Conservation (phyloP, 164 flowering plant species). For the Litsea cubeba region DNA sequence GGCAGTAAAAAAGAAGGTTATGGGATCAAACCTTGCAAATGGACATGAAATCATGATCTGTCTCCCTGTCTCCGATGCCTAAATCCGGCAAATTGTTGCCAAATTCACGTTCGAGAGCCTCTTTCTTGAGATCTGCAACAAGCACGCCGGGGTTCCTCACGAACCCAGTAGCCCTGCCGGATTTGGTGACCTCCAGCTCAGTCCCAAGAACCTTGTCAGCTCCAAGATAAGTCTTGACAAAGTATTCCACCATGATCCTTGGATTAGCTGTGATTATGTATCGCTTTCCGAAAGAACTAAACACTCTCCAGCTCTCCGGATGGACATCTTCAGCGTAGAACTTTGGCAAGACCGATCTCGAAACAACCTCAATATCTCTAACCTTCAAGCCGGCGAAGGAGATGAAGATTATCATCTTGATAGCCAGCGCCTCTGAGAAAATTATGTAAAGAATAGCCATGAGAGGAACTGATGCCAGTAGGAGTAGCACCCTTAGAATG, state of each 20-base stretch:
- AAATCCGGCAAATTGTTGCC: slow-evolving; percentile 50
- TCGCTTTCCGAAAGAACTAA: slow-evolving; percentile 52
- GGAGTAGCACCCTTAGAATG: slow-evolving; percentile 41
- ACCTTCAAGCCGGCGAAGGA: slow-evolving; percentile 50
- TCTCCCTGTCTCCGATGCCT: slow-evolving; percentile 60
- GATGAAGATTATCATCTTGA: slow-evolving; percentile 40
- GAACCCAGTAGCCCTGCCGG: slow-evolving; percentile 64
- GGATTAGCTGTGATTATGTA: slow-evolving; percentile 55
- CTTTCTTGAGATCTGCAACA: slow-evolving; percentile 48
- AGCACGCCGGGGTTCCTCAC: slow-evolving; percentile 57
- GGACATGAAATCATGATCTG: slow-evolving; percentile 69
- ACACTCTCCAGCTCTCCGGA: slow-evolving; percentile 63
- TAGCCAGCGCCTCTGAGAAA: slow-evolving; percentile 46
- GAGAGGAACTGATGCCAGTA: slow-evolving; percentile 45
- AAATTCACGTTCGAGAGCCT: slow-evolving; percentile 43
- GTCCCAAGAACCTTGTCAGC: slow-evolving; percentile 73
- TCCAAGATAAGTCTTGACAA: slow-evolving; percentile 44
- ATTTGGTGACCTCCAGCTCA: slow-evolving; percentile 48
- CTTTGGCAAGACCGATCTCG: slow-evolving; percentile 54
- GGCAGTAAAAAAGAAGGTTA: neutral
- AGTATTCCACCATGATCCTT: slow-evolving; percentile 68
- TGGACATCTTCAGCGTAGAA: slow-evolving; percentile 70
- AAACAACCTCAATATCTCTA: slow-evolving; percentile 46
- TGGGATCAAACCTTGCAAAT: slow-evolving; percentile 53
- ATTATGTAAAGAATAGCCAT: slow-evolving; percentile 44